A percentile compares a stretch with the other conserved stretches of the same genome.
Evolutionary conservation across 2,329 filamentous ascomycete genomes (phyloP).

Genomic region (Xylariaceae sp.): DNA sequence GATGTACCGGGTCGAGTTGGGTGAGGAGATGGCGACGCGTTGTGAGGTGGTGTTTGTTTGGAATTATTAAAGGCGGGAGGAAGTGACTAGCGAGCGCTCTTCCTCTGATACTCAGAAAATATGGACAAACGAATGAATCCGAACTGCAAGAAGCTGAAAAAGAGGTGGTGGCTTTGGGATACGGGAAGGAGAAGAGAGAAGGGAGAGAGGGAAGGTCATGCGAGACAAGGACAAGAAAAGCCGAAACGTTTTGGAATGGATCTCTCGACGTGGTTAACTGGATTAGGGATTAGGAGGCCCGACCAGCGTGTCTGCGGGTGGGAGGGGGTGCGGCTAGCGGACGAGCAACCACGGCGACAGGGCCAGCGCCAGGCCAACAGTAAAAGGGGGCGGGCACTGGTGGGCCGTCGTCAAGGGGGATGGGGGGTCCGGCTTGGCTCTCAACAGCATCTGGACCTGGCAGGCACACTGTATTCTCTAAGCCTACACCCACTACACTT

Average conservation of each 20-base stretch:
- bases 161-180: constrained; percentile 1
- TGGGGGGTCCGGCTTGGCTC: background rate
- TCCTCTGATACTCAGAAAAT: constrained; percentile 33
- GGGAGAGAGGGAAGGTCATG: constrained; percentile 27
- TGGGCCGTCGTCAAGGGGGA: background rate
- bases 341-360: background rate
- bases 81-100: constrained; percentile 35
- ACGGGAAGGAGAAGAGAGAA: constrained; percentile 19
- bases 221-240: constrained; percentile 35
- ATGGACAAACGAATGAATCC: constrained; percentile 39
- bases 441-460: no score
- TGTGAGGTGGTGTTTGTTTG: constrained; percentile 7
- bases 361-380: background rate
- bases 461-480: no score
- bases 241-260: constrained; percentile 36
- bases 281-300: background rate
- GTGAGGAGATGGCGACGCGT: constrained; percentile 12
- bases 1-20: background rate
- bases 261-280: constrained; percentile 1
- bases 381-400: background rate
- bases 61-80: constrained; percentile 33
- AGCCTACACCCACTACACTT: no score
- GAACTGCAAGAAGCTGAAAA: constrained; percentile 32
- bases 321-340: constrained; percentile 17
- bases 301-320: constrained; percentile 14